These are phyloP conservation scores for Borovskyia barvae DNA, from an alignment of 208 protist species.

Conservation along the genomic window DNA sequence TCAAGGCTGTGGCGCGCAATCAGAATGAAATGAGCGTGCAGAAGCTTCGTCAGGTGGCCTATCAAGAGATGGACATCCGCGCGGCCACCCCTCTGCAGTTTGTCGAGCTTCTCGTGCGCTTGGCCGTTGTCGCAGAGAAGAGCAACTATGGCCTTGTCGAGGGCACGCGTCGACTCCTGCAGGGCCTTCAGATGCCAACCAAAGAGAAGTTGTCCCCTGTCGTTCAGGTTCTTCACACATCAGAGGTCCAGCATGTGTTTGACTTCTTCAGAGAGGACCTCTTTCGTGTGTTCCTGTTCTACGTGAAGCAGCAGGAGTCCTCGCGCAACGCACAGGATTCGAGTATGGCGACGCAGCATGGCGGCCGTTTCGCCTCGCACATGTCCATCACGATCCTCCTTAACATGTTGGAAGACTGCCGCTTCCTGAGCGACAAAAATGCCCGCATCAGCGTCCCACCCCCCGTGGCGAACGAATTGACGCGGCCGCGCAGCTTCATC, in stretches of 20 bases:
- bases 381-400: constrained; percentile 50
- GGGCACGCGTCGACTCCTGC: constrained; percentile 42
- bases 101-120: constrained; percentile 67
- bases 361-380: constrained; percentile 61
- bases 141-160: constrained; percentile 41
- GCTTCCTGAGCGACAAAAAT: constrained; percentile 40
- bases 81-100: constrained; percentile 63
- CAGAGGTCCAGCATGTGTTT: constrained; percentile 57
- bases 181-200: constrained; percentile 30
- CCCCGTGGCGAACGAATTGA: background rate
- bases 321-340: constrained; percentile 35
- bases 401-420: constrained; percentile 68
- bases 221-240: constrained; percentile 27
- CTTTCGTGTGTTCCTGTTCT: constrained; percentile 79
- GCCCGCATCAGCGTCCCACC: constrained; percentile 1
- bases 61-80: constrained; percentile 82
- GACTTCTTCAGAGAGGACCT: constrained; percentile 72
- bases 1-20: constrained; percentile 36
- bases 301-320: constrained; percentile 64
- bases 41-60: constrained; percentile 43
- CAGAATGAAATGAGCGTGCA: constrained; percentile 41
- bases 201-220: constrained; percentile 16
- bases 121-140: constrained; percentile 38
- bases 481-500: constrained; percentile 40
- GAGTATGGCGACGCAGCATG: constrained; percentile 44